Evolutionary conservation across 257 asterid species (phyloP).

Genomic region (Solanum piurae): DNA sequence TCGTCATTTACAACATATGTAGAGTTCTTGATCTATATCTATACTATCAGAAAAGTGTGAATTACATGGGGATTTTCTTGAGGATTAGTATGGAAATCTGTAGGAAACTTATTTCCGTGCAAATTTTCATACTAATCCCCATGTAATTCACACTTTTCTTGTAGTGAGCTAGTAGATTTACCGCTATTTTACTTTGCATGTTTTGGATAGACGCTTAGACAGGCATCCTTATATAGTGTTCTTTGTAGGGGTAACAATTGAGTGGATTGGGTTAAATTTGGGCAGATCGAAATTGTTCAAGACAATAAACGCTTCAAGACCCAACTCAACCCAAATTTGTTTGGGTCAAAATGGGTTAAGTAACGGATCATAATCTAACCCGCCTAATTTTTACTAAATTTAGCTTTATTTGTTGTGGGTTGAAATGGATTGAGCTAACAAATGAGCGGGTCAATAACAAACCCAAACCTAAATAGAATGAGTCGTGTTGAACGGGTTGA

Average conservation of each 20-base stretch:
- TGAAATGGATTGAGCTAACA: not conserved
- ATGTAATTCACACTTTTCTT: too few relatives aligned
- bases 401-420: not conserved
- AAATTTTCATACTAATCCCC: too few relatives aligned
- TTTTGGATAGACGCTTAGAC: not conserved
- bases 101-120: too few relatives aligned
- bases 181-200: not conserved
- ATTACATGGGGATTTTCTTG: too few relatives aligned
- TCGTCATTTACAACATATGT: not conserved
- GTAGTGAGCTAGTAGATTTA: not conserved
- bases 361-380: not conserved
- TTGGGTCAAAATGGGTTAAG: not conserved
- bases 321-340: not conserved
- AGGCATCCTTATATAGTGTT: not conserved
- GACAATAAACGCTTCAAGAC: not conserved
- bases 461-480: not conserved
- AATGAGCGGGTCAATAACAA: not conserved
- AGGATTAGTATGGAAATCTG: too few relatives aligned
- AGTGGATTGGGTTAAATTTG: not conserved
- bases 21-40: not conserved
- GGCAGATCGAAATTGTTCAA: not conserved
- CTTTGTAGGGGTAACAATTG: not conserved
- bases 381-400: not conserved
- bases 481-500: not conserved
- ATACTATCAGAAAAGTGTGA: too few relatives aligned